phyloP scores from a whole-genome alignment of 1,139 yeast species.

The Pneumocystis jirovecii region DNA sequence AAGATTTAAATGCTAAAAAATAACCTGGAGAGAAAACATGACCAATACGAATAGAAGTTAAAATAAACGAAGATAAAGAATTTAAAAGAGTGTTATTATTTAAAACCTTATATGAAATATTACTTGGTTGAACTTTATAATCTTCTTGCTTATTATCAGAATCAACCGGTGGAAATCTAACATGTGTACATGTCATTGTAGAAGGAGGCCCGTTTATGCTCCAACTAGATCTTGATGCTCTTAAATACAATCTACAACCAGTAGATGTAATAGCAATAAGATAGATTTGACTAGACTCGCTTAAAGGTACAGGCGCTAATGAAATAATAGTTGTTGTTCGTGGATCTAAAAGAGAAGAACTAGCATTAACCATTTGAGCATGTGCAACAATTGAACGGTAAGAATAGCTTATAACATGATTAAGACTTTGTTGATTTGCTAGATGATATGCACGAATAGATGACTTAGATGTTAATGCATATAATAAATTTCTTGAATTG shows the following conservation, averaged over 20 bases:
- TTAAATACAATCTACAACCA: slow-evolving; percentile 60
- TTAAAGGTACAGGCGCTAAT: slow-evolving; percentile 44
- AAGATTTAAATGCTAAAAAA: slow-evolving; percentile 36
- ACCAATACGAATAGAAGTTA: slow-evolving; percentile 30
- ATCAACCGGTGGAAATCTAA: slow-evolving; percentile 23
- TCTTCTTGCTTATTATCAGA: neutral
- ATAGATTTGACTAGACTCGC: slow-evolving; percentile 57
- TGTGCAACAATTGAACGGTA: slow-evolving; percentile 22
- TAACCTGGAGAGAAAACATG: slow-evolving; percentile 71
- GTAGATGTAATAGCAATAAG: slow-evolving; percentile 72
- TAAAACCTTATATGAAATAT: neutral
- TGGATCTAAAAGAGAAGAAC: slow-evolving; percentile 22
- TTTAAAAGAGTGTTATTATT: slow-evolving; percentile 1
- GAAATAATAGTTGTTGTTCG: slow-evolving; percentile 33
- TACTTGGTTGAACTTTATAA: slow-evolving; percentile 2
- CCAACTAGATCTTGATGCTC: slow-evolving; percentile 21
- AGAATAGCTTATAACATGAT: slow-evolving; percentile 25
- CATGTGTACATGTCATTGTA: slow-evolving; percentile 22
- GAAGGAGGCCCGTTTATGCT: slow-evolving; percentile 9
- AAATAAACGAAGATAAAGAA: slow-evolving; percentile 23
- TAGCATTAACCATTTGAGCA: slow-evolving; percentile 24
- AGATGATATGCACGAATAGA: slow-evolving; percentile 67
- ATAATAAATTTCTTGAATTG: slow-evolving; percentile 57
- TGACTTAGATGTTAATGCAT: slow-evolving; percentile 71
- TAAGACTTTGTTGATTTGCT: slow-evolving; percentile 25